Evolutionary conservation across 148 eudicot genomes (phyloP).

Genomic region (Pouteria glomerata): DNA sequence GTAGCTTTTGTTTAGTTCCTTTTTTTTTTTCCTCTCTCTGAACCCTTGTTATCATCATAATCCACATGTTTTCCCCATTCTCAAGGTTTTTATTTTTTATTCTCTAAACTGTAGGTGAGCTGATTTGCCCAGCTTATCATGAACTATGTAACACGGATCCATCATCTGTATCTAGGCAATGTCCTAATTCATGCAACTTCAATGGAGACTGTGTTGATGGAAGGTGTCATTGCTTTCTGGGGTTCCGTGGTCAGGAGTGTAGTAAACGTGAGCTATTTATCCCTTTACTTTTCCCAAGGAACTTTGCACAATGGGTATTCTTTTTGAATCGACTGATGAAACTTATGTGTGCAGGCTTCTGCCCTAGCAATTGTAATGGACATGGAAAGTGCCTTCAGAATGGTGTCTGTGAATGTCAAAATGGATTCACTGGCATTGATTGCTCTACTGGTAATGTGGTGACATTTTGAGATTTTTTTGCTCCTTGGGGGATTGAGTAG

Average conservation of each 20-base stretch:
- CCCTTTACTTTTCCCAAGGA: neutral
- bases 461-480: neutral
- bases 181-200: conserved; percentile 75
- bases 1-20: conserved; percentile 25
- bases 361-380: conserved; percentile 72
- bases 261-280: conserved; percentile 58
- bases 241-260: conserved; percentile 83
- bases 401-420: conserved; percentile 71
- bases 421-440: conserved; percentile 83
- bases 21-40: neutral
- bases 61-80: neutral
- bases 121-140: conserved; percentile 83
- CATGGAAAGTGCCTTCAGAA: conserved; percentile 71
- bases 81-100: neutral
- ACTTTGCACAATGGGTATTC: neutral
- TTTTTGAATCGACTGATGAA: conserved; percentile 3
- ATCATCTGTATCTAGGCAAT: conserved; percentile 46
- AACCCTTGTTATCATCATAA: neutral
- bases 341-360: conserved; percentile 49
- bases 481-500: neutral
- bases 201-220: conserved; percentile 92
- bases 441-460: conserved; percentile 78
- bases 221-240: conserved; percentile 76
- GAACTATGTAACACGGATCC: conserved; percentile 64
- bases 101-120: conserved; percentile 52